phyloP scores from a whole-genome alignment of 208 protist species.

The Vickermania ingenoplastis region DNA sequence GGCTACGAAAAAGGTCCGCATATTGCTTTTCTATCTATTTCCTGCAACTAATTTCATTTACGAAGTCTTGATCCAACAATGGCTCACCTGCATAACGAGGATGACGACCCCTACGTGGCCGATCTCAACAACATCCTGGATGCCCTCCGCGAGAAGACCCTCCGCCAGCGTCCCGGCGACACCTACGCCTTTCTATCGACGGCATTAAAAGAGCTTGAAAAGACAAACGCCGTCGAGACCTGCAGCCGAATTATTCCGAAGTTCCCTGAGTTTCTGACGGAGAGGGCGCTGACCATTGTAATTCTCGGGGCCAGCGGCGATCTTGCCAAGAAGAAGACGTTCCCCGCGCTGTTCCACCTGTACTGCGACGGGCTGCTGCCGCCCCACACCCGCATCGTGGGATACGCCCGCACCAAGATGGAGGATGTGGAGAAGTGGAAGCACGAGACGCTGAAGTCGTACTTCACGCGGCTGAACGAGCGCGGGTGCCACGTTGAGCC shows the following conservation, averaged over 20 bases:
- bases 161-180: conserved; percentile 43
- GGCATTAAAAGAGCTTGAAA: conserved; percentile 21
- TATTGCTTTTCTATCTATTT: too few relatives aligned
- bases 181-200: conserved; percentile 38
- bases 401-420: conserved; percentile 83
- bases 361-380: conserved; percentile 77
- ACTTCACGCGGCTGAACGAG: conserved; percentile 38
- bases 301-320: conserved; percentile 88
- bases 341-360: conserved; percentile 86
- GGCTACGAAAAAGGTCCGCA: too few relatives aligned
- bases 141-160: conserved; percentile 31
- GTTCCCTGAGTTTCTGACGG: conserved; percentile 33
- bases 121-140: conserved; percentile 66
- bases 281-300: conserved; percentile 63
- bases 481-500: conserved; percentile 41
- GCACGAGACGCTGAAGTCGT: conserved; percentile 40
- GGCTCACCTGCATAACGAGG: neutral
- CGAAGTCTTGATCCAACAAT: too few relatives aligned
- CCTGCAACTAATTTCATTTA: too few relatives aligned
- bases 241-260: conserved; percentile 44
- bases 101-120: conserved; percentile 21
- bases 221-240: conserved; percentile 1
- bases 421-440: conserved; percentile 62
- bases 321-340: conserved; percentile 90
- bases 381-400: conserved; percentile 61